Evolutionary conservation across 2,329 filamentous ascomycete genomes (phyloP), one percentile per base, ranked within the genome.

Genomic region (Diplocarpon rosae): DNA sequence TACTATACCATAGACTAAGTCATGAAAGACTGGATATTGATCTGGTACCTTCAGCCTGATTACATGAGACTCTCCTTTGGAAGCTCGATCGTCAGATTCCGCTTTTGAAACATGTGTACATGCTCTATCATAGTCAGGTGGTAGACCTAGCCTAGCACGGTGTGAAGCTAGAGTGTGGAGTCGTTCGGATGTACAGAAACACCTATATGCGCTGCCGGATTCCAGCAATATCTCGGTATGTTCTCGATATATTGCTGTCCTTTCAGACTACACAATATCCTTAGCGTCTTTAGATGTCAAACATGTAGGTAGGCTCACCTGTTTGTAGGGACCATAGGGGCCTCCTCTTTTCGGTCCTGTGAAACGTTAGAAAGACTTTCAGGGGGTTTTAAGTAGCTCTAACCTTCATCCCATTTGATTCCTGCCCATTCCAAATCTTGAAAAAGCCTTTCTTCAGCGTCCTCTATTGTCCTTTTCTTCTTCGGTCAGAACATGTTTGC

Each of bases 381-480:
- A 8, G 15, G 14, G 17, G 11, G 20, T 1, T 6, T n/a, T 2
- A 3, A 17, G 31, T 11, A n/a, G 14, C 29, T 45, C 56, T 32
- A 56, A 81, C 81, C 89, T 76, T 98, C 93, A 64, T 95, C 89
- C 90, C 90, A 98, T 42, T 82, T 69, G 28, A 98, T 67, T 0
- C 89, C 88, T 14, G 88, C 84, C 92, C 92, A 98, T 66, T 73
- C 71, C 43, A 98, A 65, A 60, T 96, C 90, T 47, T 83, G 69
- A 52, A 83, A 84, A 2, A 98, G 66, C 44, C 80, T 75, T 48
- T 80, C 64, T 62, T 95, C 88, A 1, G 92, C 88, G 59, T 83
- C 88, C 0, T 71, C 66, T 3, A 96, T 78, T 8, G 90, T 81
- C 48, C 92, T 79, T 67, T 83, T 86, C 85, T 92, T 67, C 52